Evolutionary conservation across 768 basidiomycete species (phyloP).

Genomic region (Boletus rufocinnamomeus): DNA sequence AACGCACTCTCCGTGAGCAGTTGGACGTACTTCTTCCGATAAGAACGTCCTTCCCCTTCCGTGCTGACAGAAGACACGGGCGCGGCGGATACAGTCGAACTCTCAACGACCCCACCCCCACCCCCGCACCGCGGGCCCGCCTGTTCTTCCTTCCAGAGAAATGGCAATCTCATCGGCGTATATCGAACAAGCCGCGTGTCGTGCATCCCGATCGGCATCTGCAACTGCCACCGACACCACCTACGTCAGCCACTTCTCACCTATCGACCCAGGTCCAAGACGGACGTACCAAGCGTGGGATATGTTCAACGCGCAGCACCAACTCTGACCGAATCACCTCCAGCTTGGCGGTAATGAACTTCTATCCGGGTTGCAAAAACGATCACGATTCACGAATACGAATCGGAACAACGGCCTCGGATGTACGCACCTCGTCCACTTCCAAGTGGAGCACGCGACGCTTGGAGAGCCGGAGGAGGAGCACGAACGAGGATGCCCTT

Average conservation of each 20-base stretch:
- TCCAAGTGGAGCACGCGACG: constrained; percentile 26
- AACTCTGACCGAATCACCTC: constrained; percentile 25
- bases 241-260: constrained; percentile 2
- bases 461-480: constrained; percentile 22
- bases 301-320: constrained; percentile 8
- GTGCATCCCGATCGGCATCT: constrained; percentile 12
- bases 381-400: background rate
- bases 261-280: background rate
- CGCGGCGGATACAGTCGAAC: background rate
- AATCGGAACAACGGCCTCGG: background rate
- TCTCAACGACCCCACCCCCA: background rate
- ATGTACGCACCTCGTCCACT: constrained; percentile 25
- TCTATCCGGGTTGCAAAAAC: constrained; percentile 3
- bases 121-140: background rate
- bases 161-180: constrained; percentile 14
- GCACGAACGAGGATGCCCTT: constrained; percentile 20
- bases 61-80: background rate
- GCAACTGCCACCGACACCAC: constrained; percentile 9
- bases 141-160: constrained; percentile 21
- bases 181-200: constrained; percentile 24
- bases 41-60: background rate
- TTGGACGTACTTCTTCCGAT: constrained; percentile 22
- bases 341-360: constrained; percentile 18
- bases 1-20: constrained; percentile 23
- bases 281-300: constrained; percentile 22